Base-by-base conservation (phyloP, 1,284 basidiomycete genomes). In the Rhodotorula sp. region DNA sequence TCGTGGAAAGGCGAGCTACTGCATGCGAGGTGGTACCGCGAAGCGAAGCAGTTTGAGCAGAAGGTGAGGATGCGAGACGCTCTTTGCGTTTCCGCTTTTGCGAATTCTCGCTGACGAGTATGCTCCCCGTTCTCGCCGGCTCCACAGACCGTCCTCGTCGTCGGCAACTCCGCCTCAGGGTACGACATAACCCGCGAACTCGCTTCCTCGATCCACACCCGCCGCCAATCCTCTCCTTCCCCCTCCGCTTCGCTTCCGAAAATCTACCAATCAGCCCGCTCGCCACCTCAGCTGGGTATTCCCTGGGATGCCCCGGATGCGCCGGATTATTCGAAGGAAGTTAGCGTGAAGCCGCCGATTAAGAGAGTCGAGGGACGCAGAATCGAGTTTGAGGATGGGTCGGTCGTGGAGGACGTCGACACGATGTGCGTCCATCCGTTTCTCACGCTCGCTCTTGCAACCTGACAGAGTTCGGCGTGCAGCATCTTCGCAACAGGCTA, bases 151-250 rank as follows among this genome's bases (percentile, higher is more conserved):
- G 80, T 85, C 10, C 77, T 85, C 30, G 82, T 85, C 0, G 81
- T 85, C 11, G 84, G 84, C 10, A 83, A 82, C 40, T 80, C 79
- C n/a, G 81, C 81, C 7, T 83, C 82, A 0, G 84, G 84, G 0
- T 82, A 82, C 24, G 84, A 85, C 69, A 81, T 85, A 34, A 80
- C 82, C 0, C 78, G 84, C n/a, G 83, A 84, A 64, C 74, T 85
- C 11, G 81, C 80, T 10, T 54, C 67, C 11, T 75, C 79, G 28
- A 80, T 82, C 59, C 53, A 79, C 34, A 61, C 69, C 7, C 69
- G 66, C 11, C 65, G 69, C 4, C 53, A 60, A 30, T 52, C 7
- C 4, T 53, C 46, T 10, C 24, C 40, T 22, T 24, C 46, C 16
- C 24, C 40, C n/a, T 24, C 26, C 0, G 20, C 18, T 1, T 3